Conservation (phyloP, 2,329 filamentous ascomycete genomes). For the Ascochyta clinopodiicola region DNA sequence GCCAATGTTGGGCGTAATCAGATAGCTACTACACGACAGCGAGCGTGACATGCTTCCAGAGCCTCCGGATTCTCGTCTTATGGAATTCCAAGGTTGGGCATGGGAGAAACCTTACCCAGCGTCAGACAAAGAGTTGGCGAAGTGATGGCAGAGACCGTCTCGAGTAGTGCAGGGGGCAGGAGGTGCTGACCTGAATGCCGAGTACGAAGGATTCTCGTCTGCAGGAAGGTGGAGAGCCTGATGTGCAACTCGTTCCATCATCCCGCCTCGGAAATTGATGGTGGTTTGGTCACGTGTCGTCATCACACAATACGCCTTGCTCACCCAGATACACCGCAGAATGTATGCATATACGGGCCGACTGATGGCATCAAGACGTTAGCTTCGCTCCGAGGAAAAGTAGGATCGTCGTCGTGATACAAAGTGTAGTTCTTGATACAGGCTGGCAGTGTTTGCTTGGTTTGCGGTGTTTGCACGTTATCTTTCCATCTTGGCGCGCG, state of each 20-base stretch:
- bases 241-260: constrained; percentile 12
- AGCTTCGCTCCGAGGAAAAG: background rate
- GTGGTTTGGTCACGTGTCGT: constrained; percentile 4
- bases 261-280: constrained; percentile 4
- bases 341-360: constrained; percentile 6
- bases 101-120: background rate
- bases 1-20: constrained; percentile 19
- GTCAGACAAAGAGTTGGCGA: background rate
- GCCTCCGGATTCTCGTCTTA: constrained; percentile 2
- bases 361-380: background rate
- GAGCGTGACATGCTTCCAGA: constrained; percentile 1
- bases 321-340: background rate
- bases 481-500: background rate
- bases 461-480: constrained; percentile 8
- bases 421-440: background rate
- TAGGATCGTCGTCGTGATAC: background rate
- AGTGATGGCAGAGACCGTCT: background rate
- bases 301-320: constrained; percentile 9
- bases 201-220: constrained; percentile 8
- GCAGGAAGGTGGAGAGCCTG: constrained; percentile 1
- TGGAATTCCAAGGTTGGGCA: background rate
- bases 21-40: constrained; percentile 1
- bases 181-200: background rate
- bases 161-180: constrained; percentile 1
- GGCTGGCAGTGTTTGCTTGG: background rate